Percentiles rank a stretch among this genome's conserved stretches.
These are phyloP conservation scores for Candida sonorensis DNA, from an alignment of 805 yeast genomes.

Conservation along the genomic window DNA sequence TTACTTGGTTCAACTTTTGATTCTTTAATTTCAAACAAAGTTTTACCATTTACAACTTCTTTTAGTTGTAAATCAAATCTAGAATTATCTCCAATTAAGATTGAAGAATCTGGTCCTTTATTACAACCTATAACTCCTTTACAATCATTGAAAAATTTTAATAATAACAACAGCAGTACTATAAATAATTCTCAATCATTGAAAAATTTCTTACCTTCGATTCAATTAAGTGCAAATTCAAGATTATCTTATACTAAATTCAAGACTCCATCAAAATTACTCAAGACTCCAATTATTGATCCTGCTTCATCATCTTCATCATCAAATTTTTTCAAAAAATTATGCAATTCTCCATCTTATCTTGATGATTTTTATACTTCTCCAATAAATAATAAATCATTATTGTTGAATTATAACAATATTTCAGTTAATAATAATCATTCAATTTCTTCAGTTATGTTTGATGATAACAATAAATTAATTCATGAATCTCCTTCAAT, in stretches of 20 bases:
- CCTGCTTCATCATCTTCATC: slow-evolving; percentile 26
- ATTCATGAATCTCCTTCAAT: slow-evolving; percentile 32
- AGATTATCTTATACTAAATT: too few species aligned
- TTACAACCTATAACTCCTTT: slow-evolving; percentile 60
- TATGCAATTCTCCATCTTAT: slow-evolving; percentile 63
- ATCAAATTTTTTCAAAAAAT: slow-evolving; percentile 41
- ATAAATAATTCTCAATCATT: too few species aligned
- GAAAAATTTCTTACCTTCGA: too few species aligned
- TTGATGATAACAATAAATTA: too few species aligned
- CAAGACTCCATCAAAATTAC: slow-evolving; percentile 21
- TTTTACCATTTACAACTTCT: slow-evolving; percentile 50
- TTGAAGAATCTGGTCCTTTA: slow-evolving; percentile 57
- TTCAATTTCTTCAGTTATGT: slow-evolving; percentile 6
- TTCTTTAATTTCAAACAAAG: background rate
- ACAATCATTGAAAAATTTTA: too few species aligned
- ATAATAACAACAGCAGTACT: too few species aligned
- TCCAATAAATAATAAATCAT: slow-evolving; percentile 26
- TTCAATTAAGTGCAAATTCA: too few species aligned
- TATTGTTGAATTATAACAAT: background rate
- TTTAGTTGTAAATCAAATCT: slow-evolving; percentile 61
- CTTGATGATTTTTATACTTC: slow-evolving; percentile 62
- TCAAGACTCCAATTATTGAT: slow-evolving; percentile 15
- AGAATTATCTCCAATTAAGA: slow-evolving; percentile 54
- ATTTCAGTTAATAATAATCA: slow-evolving; percentile 20
- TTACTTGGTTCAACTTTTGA: too few species aligned